These are phyloP conservation scores for Eucalyptus leucophloia DNA, from an alignment of 345 rosid species.

Conservation along the genomic window DNA sequence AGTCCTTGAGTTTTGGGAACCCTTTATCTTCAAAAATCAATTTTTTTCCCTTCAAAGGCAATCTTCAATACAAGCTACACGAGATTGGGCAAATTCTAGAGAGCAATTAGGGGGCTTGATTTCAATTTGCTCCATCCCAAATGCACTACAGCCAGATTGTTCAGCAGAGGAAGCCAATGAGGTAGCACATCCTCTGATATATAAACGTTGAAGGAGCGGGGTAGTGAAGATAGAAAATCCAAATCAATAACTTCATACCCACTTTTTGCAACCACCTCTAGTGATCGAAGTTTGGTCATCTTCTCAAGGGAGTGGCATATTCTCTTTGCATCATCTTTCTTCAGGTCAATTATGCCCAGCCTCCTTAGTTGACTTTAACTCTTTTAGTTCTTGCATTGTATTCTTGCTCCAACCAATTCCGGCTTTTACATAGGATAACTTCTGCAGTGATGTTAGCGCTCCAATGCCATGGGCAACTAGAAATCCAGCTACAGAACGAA, in stretches of 20 bases:
- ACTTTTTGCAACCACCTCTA: too few relatives aligned
- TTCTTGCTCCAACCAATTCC: too few relatives aligned
- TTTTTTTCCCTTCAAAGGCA: not conserved
- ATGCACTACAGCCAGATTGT: not conserved
- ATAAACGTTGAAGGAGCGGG: too few relatives aligned
- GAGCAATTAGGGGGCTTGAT: not conserved
- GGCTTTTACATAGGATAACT: fast-evolving
- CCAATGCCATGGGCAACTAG: too few relatives aligned
- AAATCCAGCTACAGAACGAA: fast-evolving
- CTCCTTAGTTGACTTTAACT: too few relatives aligned
- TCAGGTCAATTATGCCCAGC: fast-evolving
- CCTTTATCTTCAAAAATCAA: not conserved
- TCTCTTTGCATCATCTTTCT: too few relatives aligned
- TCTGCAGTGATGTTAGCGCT: fast-evolving
- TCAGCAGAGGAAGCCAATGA: not conserved
- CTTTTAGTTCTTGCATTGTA: too few relatives aligned
- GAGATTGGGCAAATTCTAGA: not conserved
- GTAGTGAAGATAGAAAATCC: too few relatives aligned
- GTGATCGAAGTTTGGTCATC: too few relatives aligned
- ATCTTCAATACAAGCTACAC: fast-evolving
- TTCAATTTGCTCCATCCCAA: not conserved
- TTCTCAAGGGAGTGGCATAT: too few relatives aligned
- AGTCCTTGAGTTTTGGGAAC: not conserved
- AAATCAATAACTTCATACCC: too few relatives aligned
- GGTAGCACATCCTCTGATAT: too few relatives aligned